Evolutionary conservation across 2,329 filamentous ascomycete genomes (phyloP).

Genomic region (Pleoardoris graminearum): DNA sequence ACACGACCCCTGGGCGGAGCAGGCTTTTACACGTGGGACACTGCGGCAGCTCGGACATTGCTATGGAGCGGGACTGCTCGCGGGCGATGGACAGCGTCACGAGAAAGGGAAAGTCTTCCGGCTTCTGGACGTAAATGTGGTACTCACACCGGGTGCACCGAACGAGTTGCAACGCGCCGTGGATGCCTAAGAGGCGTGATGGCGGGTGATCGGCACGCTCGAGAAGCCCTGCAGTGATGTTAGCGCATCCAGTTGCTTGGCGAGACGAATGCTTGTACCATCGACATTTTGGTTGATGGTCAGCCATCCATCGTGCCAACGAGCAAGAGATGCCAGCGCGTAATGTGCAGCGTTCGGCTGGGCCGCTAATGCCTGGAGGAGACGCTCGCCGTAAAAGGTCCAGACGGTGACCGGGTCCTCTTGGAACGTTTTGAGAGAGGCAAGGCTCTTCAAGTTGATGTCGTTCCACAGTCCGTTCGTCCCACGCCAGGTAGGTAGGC

Average conservation of each 20-base stretch:
- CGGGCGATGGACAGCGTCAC: slow-evolving; percentile 2
- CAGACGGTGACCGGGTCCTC: slow-evolving; percentile 16
- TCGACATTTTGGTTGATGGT: slow-evolving; percentile 20
- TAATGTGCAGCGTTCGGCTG: slow-evolving; percentile 16
- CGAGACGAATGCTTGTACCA: slow-evolving; percentile 9
- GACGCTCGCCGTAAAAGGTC: slow-evolving; percentile 14
- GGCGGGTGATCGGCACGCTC: slow-evolving; percentile 15
- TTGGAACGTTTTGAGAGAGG: slow-evolving; percentile 10
- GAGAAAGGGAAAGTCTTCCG: slow-evolving; percentile 13
- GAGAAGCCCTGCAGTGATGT: slow-evolving; percentile 14
- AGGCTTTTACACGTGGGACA: slow-evolving; percentile 15
- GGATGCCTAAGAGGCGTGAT: slow-evolving; percentile 10
- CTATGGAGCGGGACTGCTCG: background rate
- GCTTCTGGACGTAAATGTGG: slow-evolving; percentile 6
- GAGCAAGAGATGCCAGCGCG: slow-evolving; percentile 13
- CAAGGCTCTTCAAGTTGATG: slow-evolving; percentile 10
- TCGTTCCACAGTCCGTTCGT: slow-evolving; percentile 13
- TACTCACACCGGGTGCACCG: slow-evolving; percentile 18
- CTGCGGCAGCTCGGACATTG: slow-evolving; percentile 14
- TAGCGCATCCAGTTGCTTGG: background rate
- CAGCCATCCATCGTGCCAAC: slow-evolving; percentile 10
- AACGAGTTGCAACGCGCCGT: slow-evolving; percentile 11
- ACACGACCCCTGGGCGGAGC: slow-evolving; percentile 19
- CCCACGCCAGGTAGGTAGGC: slow-evolving; percentile 18
- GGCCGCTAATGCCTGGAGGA: slow-evolving; percentile 11